Base-by-base conservation (phyloP, 2,329 filamentous ascomycete genomes). In the Cryphonectria naterciae region DNA sequence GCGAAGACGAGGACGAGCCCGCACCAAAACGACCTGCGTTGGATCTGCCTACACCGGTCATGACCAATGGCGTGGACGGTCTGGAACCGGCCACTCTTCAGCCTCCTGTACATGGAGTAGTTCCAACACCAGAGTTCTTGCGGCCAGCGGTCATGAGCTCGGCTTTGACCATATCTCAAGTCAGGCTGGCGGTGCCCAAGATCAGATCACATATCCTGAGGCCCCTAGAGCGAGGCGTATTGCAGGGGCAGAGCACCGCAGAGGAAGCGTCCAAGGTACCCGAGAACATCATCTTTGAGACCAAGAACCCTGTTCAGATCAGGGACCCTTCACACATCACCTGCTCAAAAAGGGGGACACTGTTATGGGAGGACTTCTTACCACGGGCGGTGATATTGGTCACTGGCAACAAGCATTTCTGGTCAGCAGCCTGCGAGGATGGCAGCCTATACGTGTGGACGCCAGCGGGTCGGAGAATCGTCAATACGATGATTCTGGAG, bases 281-380 rank as follows among this genome's bases (percentile, higher is more conserved):
- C 1, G 91, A 92, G 71, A 93, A 93, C 74, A 85, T 93, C 66
- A 89, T 97, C 32, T 87, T 99, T 69, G 96, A 99, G 83, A 95
- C 94, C 39, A 92, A 91, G 73, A 99, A 99, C 77, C 93, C 95
- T 1, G 84, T 87, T 78, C 91, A 84, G 83, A 91, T 84, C 60
- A 89, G 92, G 72, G 95, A 98, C 71, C 96, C 96, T 1, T 93
- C 94, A 5, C 91, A 93, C 46, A 89, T 99, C 58, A 93, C 90
- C 6, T 91, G 96, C 54, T 92, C 91, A 2, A 95, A 94, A 78
- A 89, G 93, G 68, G 94, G 94, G 5, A 89, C 91, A 69, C 85
- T 92, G 1, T 81, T 98, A 4, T 99, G 97, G 96, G 93, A 98
- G 77, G 97, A 99, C 78, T 99, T 93, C 76, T 83, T 99, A 19